Evolutionary conservation across 441 rosid species (phyloP).

Genomic region (Gossypium schwendimanii): DNA sequence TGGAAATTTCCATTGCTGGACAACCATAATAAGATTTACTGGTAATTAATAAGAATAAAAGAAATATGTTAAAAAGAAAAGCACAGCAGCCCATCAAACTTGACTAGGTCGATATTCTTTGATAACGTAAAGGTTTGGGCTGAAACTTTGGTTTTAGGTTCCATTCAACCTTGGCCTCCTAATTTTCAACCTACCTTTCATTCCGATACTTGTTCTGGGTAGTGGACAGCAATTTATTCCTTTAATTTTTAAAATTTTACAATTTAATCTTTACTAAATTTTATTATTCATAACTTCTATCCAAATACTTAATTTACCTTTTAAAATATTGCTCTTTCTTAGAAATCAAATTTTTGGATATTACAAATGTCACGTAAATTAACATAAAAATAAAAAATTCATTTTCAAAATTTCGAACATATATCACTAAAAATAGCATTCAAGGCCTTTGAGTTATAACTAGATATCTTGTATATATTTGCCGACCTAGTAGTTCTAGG

Average conservation of each 20-base stretch:
- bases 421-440: neutral
- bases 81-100: neutral
- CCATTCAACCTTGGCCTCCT: neutral
- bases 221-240: neutral
- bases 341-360: neutral
- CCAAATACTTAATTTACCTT: neutral
- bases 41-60: neutral
- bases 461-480: too few relatives aligned
- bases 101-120: neutral
- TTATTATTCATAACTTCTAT: neutral
- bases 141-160: neutral
- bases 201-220: neutral
- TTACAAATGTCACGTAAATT: neutral
- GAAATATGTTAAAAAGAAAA: neutral
- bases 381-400: neutral
- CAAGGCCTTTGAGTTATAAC: neutral
- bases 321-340: neutral
- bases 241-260: too few relatives aligned
- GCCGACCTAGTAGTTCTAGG: neutral
- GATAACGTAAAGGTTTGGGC: neutral
- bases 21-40: neutral
- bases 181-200: neutral
- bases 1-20: neutral
- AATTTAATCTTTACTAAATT: too few relatives aligned
- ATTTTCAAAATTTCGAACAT: too few relatives aligned